phyloP scores from a whole-genome alignment of 1,139 yeast genomes.

The Blastobotrys aristatus region DNA sequence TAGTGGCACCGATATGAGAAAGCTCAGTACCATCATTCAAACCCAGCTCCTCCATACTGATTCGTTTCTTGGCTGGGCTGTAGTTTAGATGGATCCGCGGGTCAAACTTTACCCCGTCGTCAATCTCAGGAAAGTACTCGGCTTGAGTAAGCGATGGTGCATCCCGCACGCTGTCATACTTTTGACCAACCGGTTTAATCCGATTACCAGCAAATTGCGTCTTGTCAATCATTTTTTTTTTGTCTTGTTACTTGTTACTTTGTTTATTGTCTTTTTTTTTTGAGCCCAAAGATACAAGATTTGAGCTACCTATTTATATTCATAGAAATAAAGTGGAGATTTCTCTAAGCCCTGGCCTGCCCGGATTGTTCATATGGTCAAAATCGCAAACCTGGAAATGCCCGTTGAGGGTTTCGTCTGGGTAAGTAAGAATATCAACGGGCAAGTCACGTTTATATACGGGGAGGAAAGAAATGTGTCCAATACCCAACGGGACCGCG shows the following conservation, averaged over 20 bases:
- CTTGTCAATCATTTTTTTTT: conserved; percentile 5
- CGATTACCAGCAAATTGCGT: conserved; percentile 7
- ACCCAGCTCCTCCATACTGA: conserved; percentile 3
- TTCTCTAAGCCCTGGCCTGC: no score
- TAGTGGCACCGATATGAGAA: conserved; percentile 5
- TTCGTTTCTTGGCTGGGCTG: conserved; percentile 1
- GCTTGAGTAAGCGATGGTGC: background rate
- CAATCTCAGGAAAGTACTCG: background rate
- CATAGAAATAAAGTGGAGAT: background rate
- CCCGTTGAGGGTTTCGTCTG: background rate
- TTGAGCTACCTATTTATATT: background rate
- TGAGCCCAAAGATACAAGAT: background rate
- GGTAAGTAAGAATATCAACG: background rate
- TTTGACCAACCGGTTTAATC: background rate
- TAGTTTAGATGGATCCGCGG: background rate
- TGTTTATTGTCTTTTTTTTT: background rate
- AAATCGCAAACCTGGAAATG: no score
- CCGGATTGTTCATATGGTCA: no score
- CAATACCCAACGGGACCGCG: background rate
- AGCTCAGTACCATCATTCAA: conserved; percentile 4
- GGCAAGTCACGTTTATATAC: background rate
- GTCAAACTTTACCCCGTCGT: conserved; percentile 2
- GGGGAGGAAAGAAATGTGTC: background rate
- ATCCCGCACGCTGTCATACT: background rate
- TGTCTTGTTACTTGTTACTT: background rate